Conservation (phyloP, 202 grass and related monocot genomes). For the Schoenoplectus tabernaemontani region DNA sequence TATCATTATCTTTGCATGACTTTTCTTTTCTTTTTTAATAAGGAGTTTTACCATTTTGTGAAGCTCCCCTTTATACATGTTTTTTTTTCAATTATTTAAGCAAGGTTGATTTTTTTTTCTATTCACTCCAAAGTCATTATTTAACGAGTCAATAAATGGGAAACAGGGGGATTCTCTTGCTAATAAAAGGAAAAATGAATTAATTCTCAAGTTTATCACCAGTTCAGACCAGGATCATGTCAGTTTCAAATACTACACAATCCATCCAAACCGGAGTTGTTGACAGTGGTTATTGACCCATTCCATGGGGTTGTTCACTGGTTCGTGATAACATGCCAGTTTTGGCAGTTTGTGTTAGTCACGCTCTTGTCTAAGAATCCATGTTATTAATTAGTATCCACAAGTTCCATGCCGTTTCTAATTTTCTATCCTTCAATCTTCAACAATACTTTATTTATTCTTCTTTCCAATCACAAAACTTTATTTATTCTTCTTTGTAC, state of each 20-base stretch:
- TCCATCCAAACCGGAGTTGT: background rate
- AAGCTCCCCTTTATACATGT: background rate
- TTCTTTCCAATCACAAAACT: background rate
- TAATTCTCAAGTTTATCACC: background rate
- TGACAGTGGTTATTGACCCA: background rate
- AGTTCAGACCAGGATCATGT: background rate
- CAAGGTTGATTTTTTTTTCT: background rate
- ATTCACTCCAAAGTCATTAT: background rate
- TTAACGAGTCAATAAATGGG: background rate
- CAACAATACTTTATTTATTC: background rate
- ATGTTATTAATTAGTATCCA: background rate
- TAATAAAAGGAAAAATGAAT: background rate
- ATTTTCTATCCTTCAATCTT: background rate
- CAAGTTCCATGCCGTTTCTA: background rate
- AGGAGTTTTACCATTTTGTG: background rate
- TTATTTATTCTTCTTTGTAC: background rate
- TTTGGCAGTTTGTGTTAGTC: constrained; percentile 20
- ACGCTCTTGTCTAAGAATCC: background rate
- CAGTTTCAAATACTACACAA: background rate
- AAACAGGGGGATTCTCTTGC: background rate
- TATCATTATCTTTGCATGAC: background rate
- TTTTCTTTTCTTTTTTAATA: background rate
- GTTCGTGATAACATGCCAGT: background rate
- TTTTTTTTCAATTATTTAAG: too few relatives aligned
- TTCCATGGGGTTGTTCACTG: background rate